A percentile compares a stretch with the other conserved stretches of the same genome.
Conservation (phyloP, 2,329 filamentous ascomycete species). For the Chalara sp. region DNA sequence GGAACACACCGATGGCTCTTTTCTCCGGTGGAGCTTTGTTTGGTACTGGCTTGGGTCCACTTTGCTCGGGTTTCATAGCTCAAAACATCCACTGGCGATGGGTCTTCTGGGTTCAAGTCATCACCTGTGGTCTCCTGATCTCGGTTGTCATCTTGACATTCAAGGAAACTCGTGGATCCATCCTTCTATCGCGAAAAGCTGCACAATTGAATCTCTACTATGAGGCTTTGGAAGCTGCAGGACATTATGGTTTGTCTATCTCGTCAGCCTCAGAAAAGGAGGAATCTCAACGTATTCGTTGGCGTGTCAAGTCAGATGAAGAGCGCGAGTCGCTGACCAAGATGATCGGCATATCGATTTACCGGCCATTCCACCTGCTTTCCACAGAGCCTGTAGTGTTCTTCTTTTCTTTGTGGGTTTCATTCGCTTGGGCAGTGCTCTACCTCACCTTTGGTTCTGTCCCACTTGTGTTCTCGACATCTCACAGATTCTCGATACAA, state of each 20-base stretch:
- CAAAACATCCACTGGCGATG: slow-evolving; percentile 68
- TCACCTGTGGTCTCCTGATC: slow-evolving; percentile 59
- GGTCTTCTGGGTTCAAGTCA: slow-evolving; percentile 83
- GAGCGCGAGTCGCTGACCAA: slow-evolving; percentile 59
- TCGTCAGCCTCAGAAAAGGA: slow-evolving; percentile 15
- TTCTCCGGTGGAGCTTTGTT: slow-evolving; percentile 75
- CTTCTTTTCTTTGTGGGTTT: slow-evolving; percentile 83
- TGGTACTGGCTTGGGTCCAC: slow-evolving; percentile 73
- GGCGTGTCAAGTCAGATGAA: slow-evolving; percentile 75
- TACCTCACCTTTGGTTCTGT: slow-evolving; percentile 81
- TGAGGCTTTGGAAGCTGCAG: slow-evolving; percentile 54
- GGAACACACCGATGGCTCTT: slow-evolving; percentile 85
- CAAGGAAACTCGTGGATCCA: slow-evolving; percentile 74
- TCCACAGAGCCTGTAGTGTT: slow-evolving; percentile 74
- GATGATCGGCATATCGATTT: slow-evolving; percentile 69
- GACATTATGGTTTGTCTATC: slow-evolving; percentile 40
- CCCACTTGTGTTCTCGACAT: slow-evolving; percentile 65
- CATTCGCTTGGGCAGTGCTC: slow-evolving; percentile 83
- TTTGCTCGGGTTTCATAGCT: slow-evolving; percentile 65
- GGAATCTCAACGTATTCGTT: slow-evolving; percentile 56
- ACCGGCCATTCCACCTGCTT: slow-evolving; percentile 71
- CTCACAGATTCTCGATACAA: slow-evolving; percentile 61
- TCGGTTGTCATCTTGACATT: slow-evolving; percentile 62
- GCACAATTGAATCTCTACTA: slow-evolving; percentile 72
- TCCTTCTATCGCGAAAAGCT: slow-evolving; percentile 72